Evolutionary conservation across 768 basidiomycete genomes (phyloP), one percentile per base, ranked within the genome.

Genomic region (Artomyces pyxidatus): DNA sequence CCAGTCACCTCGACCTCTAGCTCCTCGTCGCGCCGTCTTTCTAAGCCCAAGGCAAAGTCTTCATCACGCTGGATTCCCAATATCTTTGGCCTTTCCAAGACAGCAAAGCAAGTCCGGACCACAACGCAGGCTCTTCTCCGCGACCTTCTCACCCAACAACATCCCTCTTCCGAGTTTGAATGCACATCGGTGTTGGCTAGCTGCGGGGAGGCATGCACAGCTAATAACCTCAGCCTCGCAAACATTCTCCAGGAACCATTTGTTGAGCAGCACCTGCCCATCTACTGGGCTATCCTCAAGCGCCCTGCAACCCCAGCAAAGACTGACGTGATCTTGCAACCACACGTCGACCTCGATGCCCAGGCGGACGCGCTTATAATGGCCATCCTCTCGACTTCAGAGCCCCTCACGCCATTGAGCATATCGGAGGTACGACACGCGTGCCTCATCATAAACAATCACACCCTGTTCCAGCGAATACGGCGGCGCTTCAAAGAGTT

Each of bases 261-360:
- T 5, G 77, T 86, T 25, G 85, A 85, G 56, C 69, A 66, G 0
- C 82, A 81, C 56, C 78, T 80, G 0, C 78, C 83, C 0, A 56
- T 88, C 3, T 87, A 86, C 58, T 88, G 86, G 85, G 79, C 78
- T 0, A 78, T 87, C 54, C 65, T 86, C 30, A 54, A 52, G 81
- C 81, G 50, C 71, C 71, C 6, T 59, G 69, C 6, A 56, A 53
- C 25, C 16, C 43, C 42, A 2, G 19, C 12, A 21, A 49, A 4
- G 49, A 61, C 28, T n/a, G 21, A 46, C 3, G 29, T 44, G 30
- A 42, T 45, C n/a, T 58, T 52, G 14, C 32, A 17, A 12, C 32
- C 32, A 17, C 32, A 35, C 17, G 32, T 17, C 4, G 32, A 35
- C 14, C 32, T 35, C 32, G 59, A 72, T 16, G 52, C 84, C 3